phyloP scores from a whole-genome alignment of 2,329 filamentous ascomycete species.

The Metarhizium rileyi region DNA sequence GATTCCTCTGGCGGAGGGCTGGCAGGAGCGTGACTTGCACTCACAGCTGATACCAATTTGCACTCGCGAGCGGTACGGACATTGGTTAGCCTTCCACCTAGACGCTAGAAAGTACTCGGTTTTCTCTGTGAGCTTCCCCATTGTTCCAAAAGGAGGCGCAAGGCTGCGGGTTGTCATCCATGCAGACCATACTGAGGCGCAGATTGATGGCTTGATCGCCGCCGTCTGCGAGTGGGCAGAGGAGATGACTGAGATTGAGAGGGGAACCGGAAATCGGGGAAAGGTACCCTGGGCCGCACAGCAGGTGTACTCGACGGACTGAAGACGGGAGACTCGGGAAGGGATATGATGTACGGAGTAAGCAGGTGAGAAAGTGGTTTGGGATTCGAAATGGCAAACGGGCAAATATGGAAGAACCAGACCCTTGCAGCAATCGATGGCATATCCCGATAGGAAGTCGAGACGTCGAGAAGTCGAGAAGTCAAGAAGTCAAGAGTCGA shows the following conservation, averaged over 20 bases:
- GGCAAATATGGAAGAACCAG: too few species aligned
- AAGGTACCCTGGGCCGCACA: not conserved
- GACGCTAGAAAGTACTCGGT: conserved; percentile 8
- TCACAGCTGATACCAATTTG: conserved; percentile 21
- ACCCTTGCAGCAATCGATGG: too few species aligned
- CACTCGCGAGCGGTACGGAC: conserved; percentile 15
- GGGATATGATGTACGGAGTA: too few species aligned
- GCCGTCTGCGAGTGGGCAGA: conserved; percentile 6
- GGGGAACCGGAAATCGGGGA: not conserved
- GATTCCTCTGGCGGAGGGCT: conserved; percentile 19
- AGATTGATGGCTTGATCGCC: conserved; percentile 17
- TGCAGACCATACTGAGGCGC: conserved; percentile 26
- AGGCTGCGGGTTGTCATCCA: conserved; percentile 31
- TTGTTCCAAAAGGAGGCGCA: conserved; percentile 27
- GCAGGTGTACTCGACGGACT: too few species aligned
- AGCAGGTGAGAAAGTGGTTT: too few species aligned
- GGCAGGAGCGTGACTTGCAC: conserved; percentile 13
- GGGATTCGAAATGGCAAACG: too few species aligned
- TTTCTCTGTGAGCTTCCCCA: conserved; percentile 26
- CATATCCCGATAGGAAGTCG: too few species aligned
- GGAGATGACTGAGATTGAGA: conserved; percentile 12
- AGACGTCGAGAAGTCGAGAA: too few species aligned
- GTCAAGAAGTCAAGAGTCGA: too few species aligned
- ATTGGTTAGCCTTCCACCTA: conserved; percentile 17
- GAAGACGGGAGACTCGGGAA: too few species aligned